Conservation (phyloP, 2,329 filamentous ascomycete species). For the Alternaria triticimaculans region DNA sequence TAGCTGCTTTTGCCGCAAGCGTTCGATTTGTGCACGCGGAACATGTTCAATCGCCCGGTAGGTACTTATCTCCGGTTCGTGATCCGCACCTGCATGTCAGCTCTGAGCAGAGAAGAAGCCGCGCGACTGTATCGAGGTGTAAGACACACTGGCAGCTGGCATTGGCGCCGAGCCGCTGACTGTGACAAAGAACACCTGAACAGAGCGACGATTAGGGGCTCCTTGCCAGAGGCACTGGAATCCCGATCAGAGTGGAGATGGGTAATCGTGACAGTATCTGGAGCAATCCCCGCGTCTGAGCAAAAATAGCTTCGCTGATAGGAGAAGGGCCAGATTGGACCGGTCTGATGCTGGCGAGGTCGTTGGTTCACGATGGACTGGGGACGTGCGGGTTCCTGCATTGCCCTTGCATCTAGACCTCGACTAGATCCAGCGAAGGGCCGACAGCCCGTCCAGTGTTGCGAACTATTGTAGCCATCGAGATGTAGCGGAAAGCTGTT, state of each 20-base stretch:
- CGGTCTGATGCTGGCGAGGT: constrained; percentile 9
- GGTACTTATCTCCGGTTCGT: constrained; percentile 9
- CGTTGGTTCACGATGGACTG: constrained; percentile 9
- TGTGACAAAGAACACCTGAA: constrained; percentile 8
- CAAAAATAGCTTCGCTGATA: constrained; percentile 27
- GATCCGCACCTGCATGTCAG: constrained; percentile 11
- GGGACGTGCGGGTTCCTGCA: constrained; percentile 34
- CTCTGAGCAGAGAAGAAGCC: neutral
- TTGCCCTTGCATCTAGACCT: constrained; percentile 28
- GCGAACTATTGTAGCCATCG: constrained; percentile 4
- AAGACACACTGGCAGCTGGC: neutral
- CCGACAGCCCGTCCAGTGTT: constrained; percentile 9
- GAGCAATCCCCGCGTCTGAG: constrained; percentile 11
- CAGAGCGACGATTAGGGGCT: constrained; percentile 8
- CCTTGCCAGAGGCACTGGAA: neutral
- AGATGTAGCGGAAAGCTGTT: neutral
- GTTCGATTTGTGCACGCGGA: constrained; percentile 19
- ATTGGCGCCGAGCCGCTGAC: neutral
- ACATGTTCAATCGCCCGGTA: constrained; percentile 17
- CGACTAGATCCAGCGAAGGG: constrained; percentile 15
- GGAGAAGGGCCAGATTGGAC: constrained; percentile 13
- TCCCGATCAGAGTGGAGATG: constrained; percentile 3
- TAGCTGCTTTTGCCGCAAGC: constrained; percentile 27
- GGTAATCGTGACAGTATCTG: neutral
- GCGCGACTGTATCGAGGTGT: constrained; percentile 7